Percentiles rank a stretch among this genome's conserved stretches.
phyloP scores from a whole-genome alignment of 2,329 filamentous ascomycete species.

The Zymoseptoria brevis region DNA sequence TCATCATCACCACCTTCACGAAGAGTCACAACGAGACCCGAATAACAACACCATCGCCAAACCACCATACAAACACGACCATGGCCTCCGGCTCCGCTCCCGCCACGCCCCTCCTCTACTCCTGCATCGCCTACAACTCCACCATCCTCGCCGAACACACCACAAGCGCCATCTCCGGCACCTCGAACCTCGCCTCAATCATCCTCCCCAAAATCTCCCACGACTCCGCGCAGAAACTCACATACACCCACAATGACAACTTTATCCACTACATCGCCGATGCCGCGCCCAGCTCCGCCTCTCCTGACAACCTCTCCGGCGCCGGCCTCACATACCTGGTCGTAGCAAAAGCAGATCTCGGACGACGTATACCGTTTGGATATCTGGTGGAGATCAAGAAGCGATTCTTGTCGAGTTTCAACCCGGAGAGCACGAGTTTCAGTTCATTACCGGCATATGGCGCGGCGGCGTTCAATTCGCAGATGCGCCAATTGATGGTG shows the following conservation, averaged over 20 bases:
- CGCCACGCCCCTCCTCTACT: constrained; percentile 37
- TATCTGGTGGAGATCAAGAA: constrained; percentile 87
- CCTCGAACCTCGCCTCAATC: constrained; percentile 79
- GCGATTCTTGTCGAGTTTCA: constrained; percentile 69
- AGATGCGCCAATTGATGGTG: constrained; percentile 69
- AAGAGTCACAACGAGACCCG: not conserved
- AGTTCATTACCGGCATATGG: constrained; percentile 77
- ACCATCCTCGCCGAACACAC: constrained; percentile 94
- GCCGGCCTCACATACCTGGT: constrained; percentile 88
- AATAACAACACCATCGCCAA: not conserved
- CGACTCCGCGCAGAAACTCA: constrained; percentile 72
- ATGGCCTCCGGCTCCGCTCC: constrained; percentile 32
- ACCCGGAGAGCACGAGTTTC: constrained; percentile 62
- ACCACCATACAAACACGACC: constrained; percentile 5
- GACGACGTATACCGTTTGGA: constrained; percentile 83
- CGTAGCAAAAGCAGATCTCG: constrained; percentile 70
- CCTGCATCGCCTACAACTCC: constrained; percentile 86
- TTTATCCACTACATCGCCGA: constrained; percentile 95
- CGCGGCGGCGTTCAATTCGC: constrained; percentile 74
- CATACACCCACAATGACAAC: constrained; percentile 74
- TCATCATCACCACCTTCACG: not conserved
- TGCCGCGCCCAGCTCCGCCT: constrained; percentile 36
- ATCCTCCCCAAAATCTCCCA: constrained; percentile 95
- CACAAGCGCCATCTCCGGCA: constrained; percentile 71
- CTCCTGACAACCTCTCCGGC: constrained; percentile 32